Conservation (phyloP, 345 rosid species). For the Syzygium aromaticum region DNA sequence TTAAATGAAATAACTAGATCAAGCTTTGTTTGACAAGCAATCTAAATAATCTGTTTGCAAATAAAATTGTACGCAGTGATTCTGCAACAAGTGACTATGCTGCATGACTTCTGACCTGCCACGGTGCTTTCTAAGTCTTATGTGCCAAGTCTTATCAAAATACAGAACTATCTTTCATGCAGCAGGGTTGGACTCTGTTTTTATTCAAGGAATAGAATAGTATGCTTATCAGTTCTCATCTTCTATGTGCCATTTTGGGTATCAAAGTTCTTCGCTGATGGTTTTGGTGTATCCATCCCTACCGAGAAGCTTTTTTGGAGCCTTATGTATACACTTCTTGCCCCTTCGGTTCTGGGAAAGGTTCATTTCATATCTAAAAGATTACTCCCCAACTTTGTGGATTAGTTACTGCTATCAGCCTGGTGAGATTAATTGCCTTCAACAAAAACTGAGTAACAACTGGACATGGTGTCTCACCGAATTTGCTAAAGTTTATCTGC, state of each 20-base stretch:
- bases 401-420: not conserved
- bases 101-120: not conserved
- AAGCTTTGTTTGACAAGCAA: not conserved
- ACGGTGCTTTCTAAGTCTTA: not conserved
- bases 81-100: not conserved
- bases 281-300: conserved; percentile 18
- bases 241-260: conserved; percentile 16
- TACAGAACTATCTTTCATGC: not conserved
- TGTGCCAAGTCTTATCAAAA: not conserved
- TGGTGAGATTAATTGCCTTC: not conserved
- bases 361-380: conserved; percentile 1
- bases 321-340: conserved; percentile 13
- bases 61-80: not conserved
- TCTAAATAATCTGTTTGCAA: not conserved
- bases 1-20: not conserved
- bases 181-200: not conserved
- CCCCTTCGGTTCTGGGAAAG: conserved; percentile 12
- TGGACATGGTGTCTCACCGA: not conserved
- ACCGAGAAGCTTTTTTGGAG: conserved; percentile 15
- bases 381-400: not conserved
- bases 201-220: not conserved
- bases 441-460: not conserved
- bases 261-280: conserved; percentile 9
- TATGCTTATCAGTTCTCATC: not conserved
- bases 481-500: not conserved